A percentile compares a stretch with the other conserved stretches of the same genome.
These are phyloP conservation scores for Sabuloglossum arenarium DNA, from an alignment of 495 filamentous ascomycete genomes.

Conservation along the genomic window DNA sequence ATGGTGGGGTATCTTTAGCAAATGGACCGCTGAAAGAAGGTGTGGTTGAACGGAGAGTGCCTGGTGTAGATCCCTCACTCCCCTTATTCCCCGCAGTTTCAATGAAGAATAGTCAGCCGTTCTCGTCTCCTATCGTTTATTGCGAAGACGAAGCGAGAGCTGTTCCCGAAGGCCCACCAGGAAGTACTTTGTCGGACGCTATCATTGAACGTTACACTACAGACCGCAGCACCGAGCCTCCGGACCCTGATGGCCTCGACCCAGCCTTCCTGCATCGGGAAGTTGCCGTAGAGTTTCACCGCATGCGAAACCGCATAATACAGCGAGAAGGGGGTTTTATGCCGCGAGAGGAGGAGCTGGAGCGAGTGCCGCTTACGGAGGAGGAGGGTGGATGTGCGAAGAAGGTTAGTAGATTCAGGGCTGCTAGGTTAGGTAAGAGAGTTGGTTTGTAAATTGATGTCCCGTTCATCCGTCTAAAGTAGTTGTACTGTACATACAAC, in stretches of 20 bases:
- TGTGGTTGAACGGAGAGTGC: neutral
- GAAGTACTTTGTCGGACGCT: constrained; percentile 1
- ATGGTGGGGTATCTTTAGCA: neutral
- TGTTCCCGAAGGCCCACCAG: constrained; percentile 2
- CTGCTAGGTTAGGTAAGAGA: constrained; percentile 42
- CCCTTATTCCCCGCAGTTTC: neutral
- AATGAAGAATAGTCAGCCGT: neutral
- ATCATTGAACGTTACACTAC: constrained; percentile 4
- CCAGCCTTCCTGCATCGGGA: constrained; percentile 50
- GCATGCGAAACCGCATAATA: constrained; percentile 58
- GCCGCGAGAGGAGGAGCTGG: constrained; percentile 33
- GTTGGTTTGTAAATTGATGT: neutral
- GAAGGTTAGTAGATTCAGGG: constrained; percentile 75
- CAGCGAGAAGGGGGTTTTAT: constrained; percentile 58
- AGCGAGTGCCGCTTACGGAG: constrained; percentile 32
- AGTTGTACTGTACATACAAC: neutral
- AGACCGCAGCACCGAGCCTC: constrained; percentile 1
- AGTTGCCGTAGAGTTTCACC: constrained; percentile 61
- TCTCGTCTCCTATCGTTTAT: neutral
- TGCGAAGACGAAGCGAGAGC: neutral
- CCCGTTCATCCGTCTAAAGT: neutral
- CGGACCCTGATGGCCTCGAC: constrained; percentile 54
- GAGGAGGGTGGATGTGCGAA: constrained; percentile 28
- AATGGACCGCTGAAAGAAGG: neutral
- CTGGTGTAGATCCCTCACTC: neutral